These are phyloP conservation scores for Elaeagnus macrophylla DNA, from an alignment of 306 rosid species.

Conservation along the genomic window DNA sequence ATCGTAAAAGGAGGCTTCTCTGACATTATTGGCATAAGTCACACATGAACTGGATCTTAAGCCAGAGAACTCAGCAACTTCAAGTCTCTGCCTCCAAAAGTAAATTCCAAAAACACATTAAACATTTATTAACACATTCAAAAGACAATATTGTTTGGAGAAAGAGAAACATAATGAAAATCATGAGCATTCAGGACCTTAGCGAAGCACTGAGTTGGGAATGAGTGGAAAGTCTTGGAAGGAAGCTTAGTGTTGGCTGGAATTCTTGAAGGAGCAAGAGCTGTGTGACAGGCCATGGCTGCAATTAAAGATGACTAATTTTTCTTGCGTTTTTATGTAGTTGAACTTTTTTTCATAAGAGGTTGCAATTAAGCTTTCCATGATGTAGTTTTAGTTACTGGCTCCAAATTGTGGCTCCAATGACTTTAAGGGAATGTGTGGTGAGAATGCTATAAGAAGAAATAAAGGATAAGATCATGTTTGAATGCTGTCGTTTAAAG, in stretches of 20 bases:
- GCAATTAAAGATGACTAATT: conserved; percentile 26
- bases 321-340: conserved; percentile 5
- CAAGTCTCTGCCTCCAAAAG: conserved; percentile 50
- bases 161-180: background rate
- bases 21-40: conserved; percentile 46
- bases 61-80: conserved; percentile 77
- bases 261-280: conserved; percentile 79
- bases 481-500: background rate
- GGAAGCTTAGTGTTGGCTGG: conserved; percentile 68
- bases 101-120: background rate
- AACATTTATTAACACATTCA: background rate
- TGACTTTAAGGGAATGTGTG: conserved; percentile 44
- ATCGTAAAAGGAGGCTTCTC: conserved; percentile 71
- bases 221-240: conserved; percentile 53
- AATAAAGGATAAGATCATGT: conserved; percentile 59
- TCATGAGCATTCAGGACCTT: conserved; percentile 35
- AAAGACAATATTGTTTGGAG: background rate
- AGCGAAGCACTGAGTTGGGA: conserved; percentile 55
- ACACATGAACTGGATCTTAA: conserved; percentile 57
- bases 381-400: background rate
- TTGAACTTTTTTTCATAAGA: conserved; percentile 1
- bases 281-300: conserved; percentile 84
- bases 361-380: background rate
- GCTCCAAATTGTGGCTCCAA: conserved; percentile 28
- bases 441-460: conserved; percentile 45